Conservation (phyloP, 805 yeast genomes). For the Candida patagonica region DNA sequence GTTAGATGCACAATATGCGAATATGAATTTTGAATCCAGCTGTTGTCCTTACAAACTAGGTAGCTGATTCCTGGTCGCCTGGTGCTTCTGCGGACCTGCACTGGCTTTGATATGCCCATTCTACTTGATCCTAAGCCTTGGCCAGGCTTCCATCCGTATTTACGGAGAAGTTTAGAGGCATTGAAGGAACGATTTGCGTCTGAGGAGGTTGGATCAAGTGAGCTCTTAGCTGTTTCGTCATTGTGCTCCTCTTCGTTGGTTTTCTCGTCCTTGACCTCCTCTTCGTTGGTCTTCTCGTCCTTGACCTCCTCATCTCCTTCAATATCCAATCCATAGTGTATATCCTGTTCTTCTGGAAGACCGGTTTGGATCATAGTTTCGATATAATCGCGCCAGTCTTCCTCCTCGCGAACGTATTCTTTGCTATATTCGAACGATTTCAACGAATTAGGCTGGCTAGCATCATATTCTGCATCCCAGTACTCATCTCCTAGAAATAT, state of each 20-base stretch:
- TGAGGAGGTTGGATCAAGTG: too few relatives aligned
- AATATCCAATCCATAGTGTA: constrained; percentile 2
- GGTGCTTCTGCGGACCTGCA: constrained; percentile 6
- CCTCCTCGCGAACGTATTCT: constrained; percentile 10
- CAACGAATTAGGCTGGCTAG: constrained; percentile 10
- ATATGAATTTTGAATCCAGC: background rate
- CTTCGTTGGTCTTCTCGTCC: constrained; percentile 1
- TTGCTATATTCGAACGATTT: constrained; percentile 8
- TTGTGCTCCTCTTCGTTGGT: background rate
- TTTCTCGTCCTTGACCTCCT: background rate
- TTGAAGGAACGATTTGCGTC: too few relatives aligned
- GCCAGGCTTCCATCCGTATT: constrained; percentile 18
- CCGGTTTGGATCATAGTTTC: constrained; percentile 1
- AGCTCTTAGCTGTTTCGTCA: background rate
- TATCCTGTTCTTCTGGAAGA: constrained; percentile 4
- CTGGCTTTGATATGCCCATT: constrained; percentile 10
- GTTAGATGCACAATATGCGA: constrained; percentile 3
- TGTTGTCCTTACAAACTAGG: constrained; percentile 8
- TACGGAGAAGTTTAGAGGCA: constrained; percentile 7
- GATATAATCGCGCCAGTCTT: constrained; percentile 15
- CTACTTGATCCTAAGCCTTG: constrained; percentile 11
- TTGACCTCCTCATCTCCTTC: background rate
- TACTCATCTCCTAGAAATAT: constrained; percentile 2
- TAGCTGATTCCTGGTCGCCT: constrained; percentile 11
- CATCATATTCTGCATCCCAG: constrained; percentile 15